phyloP scores from a whole-genome alignment of 2,329 filamentous ascomycete genomes.

The Neocucurbitaria cava region DNA sequence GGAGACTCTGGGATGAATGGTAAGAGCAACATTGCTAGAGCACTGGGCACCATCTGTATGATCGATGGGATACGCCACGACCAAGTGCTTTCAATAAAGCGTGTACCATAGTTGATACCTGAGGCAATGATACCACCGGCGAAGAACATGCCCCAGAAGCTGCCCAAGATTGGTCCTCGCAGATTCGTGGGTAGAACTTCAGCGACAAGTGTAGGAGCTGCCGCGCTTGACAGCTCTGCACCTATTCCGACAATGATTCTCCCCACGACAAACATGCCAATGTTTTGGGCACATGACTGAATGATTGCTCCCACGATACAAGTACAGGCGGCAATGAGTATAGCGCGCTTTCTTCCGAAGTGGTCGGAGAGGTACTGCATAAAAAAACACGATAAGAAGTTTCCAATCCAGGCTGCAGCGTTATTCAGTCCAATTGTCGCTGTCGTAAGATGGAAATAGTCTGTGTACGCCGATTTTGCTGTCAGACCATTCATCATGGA shows the following conservation, averaged over 20 bases:
- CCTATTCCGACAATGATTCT: not conserved
- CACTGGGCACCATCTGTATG: no score
- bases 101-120: no score
- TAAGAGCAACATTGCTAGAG: no score
- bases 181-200: not conserved
- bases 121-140: not conserved
- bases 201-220: not conserved
- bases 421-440: not conserved
- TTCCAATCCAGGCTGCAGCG: not conserved
- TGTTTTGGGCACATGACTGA: not conserved
- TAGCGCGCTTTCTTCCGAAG: not conserved
- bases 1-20: conserved; percentile 41
- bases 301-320: not conserved
- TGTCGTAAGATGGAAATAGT: not conserved
- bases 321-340: not conserved
- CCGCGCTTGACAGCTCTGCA: no score
- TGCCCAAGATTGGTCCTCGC: not conserved
- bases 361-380: not conserved
- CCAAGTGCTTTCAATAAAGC: no score
- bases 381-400: not conserved
- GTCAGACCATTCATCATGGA: not conserved
- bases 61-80: no score
- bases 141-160: not conserved
- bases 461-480: not conserved
- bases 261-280: not conserved